Evolutionary conservation across 75 land plant genomes (phyloP), one percentile per base, ranked within the genome.

Genomic region (Cupressus sempervirens): DNA sequence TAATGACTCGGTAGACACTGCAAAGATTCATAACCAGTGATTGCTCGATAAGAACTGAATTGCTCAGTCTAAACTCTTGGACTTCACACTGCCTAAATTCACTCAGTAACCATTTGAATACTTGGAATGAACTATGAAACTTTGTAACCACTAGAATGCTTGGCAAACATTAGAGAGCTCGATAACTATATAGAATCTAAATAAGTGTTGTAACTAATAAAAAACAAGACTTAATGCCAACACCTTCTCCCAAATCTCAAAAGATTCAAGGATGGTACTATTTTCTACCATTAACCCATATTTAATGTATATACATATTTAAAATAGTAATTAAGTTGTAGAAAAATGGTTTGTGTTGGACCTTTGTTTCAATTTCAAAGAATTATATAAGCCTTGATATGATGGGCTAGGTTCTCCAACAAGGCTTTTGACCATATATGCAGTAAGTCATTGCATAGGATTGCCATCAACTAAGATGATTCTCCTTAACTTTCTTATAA

Each of bases 241-340:
- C n/a, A 95, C 62, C 82, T 80, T 88, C 4, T 74, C 43, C 73
- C 83, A 87, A 32, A 50, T 84, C 58, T 84, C 73, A 72, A 88
- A 85, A 72, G 95, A 91, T 32, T 95, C 94, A 13, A 92, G 86
- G n/a, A 95, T 95, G 68, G 91, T 92, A 70, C 86, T 87, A 62
- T 92, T 94, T 0, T 94, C 95, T 2, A 94, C 92, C 91, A 89
- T 76, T 82, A 91, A 87, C 0, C 91, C 94, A n/a, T 92, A 89
- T 86, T 89, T 92, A 92, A 95, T 91, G 87, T 92, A 93, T 7
- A 91, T 62, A n/a, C n/a, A n/a, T n/a, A n/a, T n/a, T n/a, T n/a
- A n/a, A n/a, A n/a, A n/a, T n/a, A n/a, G n/a, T n/a, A 86, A 82
- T 84, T 93, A 94, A 54, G 88, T 87, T 26, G 94, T 89, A 65